Base-by-base conservation (phyloP, 2,329 filamentous ascomycete species). In the Colletotrichum siamense region DNA sequence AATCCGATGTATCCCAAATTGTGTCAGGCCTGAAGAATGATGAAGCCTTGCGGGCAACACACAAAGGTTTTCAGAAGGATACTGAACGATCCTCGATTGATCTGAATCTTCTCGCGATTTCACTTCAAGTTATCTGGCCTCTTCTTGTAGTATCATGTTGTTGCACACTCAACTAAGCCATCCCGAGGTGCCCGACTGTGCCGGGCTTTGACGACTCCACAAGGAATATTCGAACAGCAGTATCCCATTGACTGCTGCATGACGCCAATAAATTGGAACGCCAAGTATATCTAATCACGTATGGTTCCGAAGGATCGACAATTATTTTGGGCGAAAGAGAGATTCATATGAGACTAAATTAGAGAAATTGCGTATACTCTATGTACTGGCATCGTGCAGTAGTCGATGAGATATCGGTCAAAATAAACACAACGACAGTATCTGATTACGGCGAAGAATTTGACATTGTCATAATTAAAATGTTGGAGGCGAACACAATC, bases 11-110 rank as follows among this genome's bases (percentile, higher is more conserved):
- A 1, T 12, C 3, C 18, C 18, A 10, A 2, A 2, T 6, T 49
- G 9, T n/a, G 39, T 49, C 39, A 6, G 6, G 9, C 5, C 0
- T n/a, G 18, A 49, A n/a, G 10, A 49, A 12, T 10, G 18, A 6
- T 12, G 9, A 49, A 12, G 1, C 1, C 0, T 49, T 49, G 18
- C 18, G 39, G 18, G 39, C 18, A 44, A 44, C 36, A n/a, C 36
- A n/a, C 8, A 18, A 6, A 9, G 5, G 0, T n/a, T 5, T n/a
- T 4, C 4, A n/a, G 18, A 44, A n/a, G 0, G 18, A 12, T n/a
- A 0, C 18, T 12, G 18, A 0, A n/a, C 39, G 18, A 0, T 3
- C 18, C 2, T n/a, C 39, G 3, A n/a, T 49, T n/a, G 18, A n/a
- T 12, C 3, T n/a, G 3, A 6, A 6, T 6, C 0, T 49, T 49